Base-by-base conservation (phyloP, 192 early-diverging fungal genomes). In the Radiomyces spectabilis region DNA sequence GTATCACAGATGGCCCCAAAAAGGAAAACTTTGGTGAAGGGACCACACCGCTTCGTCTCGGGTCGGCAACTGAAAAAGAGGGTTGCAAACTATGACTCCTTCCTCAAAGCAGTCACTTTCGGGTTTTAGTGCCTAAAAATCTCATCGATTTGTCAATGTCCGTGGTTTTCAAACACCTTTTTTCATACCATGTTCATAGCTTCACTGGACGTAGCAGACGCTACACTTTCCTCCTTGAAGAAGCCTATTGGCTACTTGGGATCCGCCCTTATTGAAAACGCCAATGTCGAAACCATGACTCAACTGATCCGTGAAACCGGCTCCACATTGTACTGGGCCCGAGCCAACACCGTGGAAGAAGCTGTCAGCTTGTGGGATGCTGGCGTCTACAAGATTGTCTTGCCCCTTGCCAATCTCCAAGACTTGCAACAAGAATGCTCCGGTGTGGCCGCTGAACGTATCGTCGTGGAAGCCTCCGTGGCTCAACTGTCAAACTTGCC, bases 341-440 rank as follows among this genome's bases (percentile, higher is more conserved):
- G 61, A 38, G 66, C 69, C 21, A 41, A 26, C 5, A 44, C 58
- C 22, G 61, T 64, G 29, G 76, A 78, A 43, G 53, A 65, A 31
- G 73, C 73, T 27, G 55, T 66, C 40, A 19, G 59, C 21, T 60
- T 78, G 22, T 66, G 74, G 46, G 76, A 78, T 19, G 66, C 69
- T 32, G 76, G 76, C 29, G 50, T 71, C 9, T 64, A 68, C 38
- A 78, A 78, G 54, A 60, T 69, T 29, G 39, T 78, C 13, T 61
- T 78, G 24, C 51, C 62, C 27, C 41, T 60, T 18, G 44, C 57
- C 27, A 59, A 62, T 22, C 69, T 65, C 56, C 22, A 41, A 8
- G 46, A 32, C 18, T 22, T 60, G 26, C 43, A 48, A 9, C 48
- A 64, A 6, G 69, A 64, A 13, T 69, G 69, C 21, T 47, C 43